phyloP scores from a whole-genome alignment of 768 basidiomycete species.

The Hebeloma cylindrosporum region DNA sequence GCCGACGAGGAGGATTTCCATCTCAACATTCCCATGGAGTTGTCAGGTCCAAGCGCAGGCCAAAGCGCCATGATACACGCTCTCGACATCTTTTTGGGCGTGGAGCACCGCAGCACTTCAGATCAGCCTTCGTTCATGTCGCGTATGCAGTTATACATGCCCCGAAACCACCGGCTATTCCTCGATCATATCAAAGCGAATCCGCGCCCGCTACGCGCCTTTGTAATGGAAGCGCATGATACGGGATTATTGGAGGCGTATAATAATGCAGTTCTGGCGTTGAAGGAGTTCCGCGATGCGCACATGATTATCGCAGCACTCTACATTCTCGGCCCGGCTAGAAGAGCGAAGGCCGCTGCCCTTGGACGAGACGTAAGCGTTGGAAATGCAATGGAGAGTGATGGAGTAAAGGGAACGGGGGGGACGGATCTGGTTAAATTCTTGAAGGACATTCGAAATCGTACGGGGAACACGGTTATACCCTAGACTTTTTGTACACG shows the following conservation, averaged over 20 bases:
- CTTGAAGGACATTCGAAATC: conserved; percentile 71
- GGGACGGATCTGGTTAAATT: conserved; percentile 80
- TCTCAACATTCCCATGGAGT: conserved; percentile 46
- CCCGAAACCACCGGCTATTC: conserved; percentile 75
- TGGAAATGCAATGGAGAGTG: conserved; percentile 19
- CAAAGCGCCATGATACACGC: conserved; percentile 81
- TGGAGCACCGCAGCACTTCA: conserved; percentile 47
- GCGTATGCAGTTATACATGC: conserved; percentile 86
- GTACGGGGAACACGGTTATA: conserved; percentile 53
- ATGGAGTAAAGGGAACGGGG: conserved; percentile 67
- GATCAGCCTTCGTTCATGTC: conserved; percentile 53
- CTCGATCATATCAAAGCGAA: conserved; percentile 62
- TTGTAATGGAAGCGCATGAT: conserved; percentile 45
- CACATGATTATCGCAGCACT: conserved; percentile 77
- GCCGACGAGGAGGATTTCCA: conserved; percentile 44
- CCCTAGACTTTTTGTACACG: not conserved
- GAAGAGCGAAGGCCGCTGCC: conserved; percentile 30
- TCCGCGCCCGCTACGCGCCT: conserved; percentile 59
- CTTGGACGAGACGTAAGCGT: conserved; percentile 3
- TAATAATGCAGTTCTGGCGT: conserved; percentile 61
- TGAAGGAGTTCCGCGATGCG: conserved; percentile 76
- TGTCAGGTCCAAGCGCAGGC: conserved; percentile 85
- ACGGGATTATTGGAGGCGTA: conserved; percentile 52
- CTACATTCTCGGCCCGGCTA: conserved; percentile 78
- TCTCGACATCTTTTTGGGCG: conserved; percentile 72